Evolutionary conservation across 768 basidiomycete genomes (phyloP).

Genomic region (Coprinellus aureogranulatus): DNA sequence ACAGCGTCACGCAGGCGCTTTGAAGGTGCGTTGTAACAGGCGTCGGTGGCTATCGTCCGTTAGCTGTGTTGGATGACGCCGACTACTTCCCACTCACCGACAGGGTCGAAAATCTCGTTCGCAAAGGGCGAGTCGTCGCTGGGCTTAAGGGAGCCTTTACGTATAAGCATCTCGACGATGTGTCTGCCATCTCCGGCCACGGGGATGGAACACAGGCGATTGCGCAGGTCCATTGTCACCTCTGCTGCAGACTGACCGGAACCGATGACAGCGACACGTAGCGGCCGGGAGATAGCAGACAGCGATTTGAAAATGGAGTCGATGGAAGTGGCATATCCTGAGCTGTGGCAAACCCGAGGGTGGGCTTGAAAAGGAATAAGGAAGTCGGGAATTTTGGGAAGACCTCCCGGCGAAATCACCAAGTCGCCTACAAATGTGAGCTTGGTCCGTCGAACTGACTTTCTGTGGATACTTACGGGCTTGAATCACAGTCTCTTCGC

Average conservation of each 20-base stretch:
- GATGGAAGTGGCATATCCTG: conserved; percentile 40
- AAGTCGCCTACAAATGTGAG: conserved; percentile 36
- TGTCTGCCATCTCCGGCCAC: conserved; percentile 24
- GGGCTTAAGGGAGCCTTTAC: conserved; percentile 47
- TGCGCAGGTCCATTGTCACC: conserved; percentile 43
- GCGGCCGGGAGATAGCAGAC: conserved; percentile 20
- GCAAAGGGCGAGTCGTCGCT: conserved; percentile 54
- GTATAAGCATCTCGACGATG: conserved; percentile 49
- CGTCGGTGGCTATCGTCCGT: conserved; percentile 33
- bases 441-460: too few species aligned
- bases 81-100: conserved; percentile 25
- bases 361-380: conserved; percentile 30
- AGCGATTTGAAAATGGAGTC: conserved; percentile 30
- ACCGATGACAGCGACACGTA: conserved; percentile 45
- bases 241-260: conserved; percentile 50
- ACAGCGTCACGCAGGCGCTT: conserved; percentile 33
- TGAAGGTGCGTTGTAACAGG: conserved; percentile 36
- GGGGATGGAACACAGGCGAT: conserved; percentile 33
- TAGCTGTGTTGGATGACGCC: neutral
- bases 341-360: conserved; percentile 43
- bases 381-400: conserved; percentile 40
- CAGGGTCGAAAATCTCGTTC: conserved; percentile 56
- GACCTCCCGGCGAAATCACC: conserved; percentile 51
- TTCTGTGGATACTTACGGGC: conserved; percentile 34
- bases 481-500: conserved; percentile 29